These are phyloP conservation scores for Lentinula detonsa DNA, from an alignment of 768 basidiomycete species.

Conservation along the genomic window DNA sequence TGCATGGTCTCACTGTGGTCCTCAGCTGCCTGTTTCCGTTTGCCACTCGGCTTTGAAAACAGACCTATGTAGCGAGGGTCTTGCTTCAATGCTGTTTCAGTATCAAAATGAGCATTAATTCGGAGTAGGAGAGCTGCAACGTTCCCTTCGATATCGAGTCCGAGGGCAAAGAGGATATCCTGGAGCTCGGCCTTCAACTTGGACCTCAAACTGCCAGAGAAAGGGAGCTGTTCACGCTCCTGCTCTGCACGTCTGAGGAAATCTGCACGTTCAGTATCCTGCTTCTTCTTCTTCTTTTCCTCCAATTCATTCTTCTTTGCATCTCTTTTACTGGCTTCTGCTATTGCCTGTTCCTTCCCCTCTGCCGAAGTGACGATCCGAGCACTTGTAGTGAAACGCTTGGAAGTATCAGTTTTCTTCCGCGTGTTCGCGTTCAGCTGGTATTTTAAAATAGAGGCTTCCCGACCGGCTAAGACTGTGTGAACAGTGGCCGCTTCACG, in stretches of 20 bases:
- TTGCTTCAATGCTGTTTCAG: neutral
- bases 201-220: neutral
- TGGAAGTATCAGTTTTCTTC: neutral
- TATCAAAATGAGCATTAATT: neutral
- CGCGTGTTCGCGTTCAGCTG: neutral
- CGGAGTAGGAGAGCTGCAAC: neutral
- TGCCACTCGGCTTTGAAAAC: neutral
- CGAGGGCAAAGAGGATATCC: neutral
- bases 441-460: neutral
- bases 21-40: too few species aligned
- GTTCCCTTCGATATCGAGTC: neutral
- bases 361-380: neutral
- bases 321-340: neutral
- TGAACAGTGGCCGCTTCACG: too few species aligned
- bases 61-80: neutral
- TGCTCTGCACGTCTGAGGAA: too few species aligned
- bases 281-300: neutral
- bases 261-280: neutral
- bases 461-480: neutral
- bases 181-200: neutral
- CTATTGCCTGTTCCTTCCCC: neutral
- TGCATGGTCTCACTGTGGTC: too few species aligned
- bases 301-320: neutral
- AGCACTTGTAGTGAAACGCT: neutral
- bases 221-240: neutral